Conservation (phyloP, 768 basidiomycete species). For the Russula sp. region DNA sequence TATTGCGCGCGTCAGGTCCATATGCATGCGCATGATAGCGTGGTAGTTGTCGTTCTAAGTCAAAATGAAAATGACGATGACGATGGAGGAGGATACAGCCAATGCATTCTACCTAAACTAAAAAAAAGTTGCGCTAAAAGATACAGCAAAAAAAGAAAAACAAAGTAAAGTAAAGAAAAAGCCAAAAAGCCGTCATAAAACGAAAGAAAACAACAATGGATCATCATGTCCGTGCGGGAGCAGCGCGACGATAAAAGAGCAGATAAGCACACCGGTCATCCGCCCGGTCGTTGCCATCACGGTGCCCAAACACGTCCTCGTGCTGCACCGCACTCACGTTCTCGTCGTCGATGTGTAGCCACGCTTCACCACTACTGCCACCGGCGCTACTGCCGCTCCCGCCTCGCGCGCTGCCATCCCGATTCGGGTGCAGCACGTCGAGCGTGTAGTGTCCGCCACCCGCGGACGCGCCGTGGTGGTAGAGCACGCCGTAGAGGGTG, state of each 20-base stretch:
- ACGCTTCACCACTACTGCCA: constrained; percentile 51
- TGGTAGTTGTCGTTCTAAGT: neutral
- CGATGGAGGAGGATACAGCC: constrained; percentile 6
- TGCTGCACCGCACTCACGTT: constrained; percentile 65
- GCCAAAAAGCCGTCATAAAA: neutral
- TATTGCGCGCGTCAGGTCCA: neutral
- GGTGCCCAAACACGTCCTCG: constrained; percentile 61
- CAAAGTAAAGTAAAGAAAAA: neutral
- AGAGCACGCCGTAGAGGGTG: constrained; percentile 82
- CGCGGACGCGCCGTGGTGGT: constrained; percentile 89
- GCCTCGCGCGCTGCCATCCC: constrained; percentile 35
- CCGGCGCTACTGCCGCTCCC: neutral
- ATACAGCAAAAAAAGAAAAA: constrained; percentile 12
- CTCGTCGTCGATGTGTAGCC: constrained; percentile 95
- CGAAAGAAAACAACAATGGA: neutral
- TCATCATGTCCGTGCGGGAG: constrained; percentile 27
- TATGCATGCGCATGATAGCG: neutral
- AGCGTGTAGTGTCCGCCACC: constrained; percentile 95
- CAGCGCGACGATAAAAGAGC: constrained; percentile 72
- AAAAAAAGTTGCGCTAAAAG: constrained; percentile 14
- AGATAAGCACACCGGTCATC: constrained; percentile 79
- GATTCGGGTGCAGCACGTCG: constrained; percentile 73
- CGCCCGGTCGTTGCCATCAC: constrained; percentile 29
- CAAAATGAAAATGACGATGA: constrained; percentile 4
- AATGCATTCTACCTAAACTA: constrained; percentile 19